Evolutionary conservation across 371 early-diverging fungal species (phyloP), one percentile per base, ranked within the genome.

Genomic region (Mucor sp.): DNA sequence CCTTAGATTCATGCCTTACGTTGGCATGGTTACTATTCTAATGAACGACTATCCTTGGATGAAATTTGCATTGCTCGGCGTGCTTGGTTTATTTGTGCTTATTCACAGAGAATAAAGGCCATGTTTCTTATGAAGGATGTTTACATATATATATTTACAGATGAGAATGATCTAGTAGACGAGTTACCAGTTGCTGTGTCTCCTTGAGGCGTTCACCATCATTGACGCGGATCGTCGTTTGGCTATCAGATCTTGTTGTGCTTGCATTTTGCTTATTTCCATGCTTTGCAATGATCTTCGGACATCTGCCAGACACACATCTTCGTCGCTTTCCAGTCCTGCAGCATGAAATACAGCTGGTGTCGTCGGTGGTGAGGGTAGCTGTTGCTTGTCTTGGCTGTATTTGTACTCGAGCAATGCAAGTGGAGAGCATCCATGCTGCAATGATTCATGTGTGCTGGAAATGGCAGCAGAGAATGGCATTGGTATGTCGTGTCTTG

Each of bases 21-120:
- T 98, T 37, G 99, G 99, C 61, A 95, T 97, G 94, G 89, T 97
- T 32, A 99, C 99, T 8, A 98, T 99, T 63, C 62, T 93, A 41
- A 91, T 98, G 89, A 97, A 95, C 72, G 97, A 97, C 70, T 95
- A 94, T 65, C 97, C 98, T 66, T 89, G 94, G 79, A 77, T 95
- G 37, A 97, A 97, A 75, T 86, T 81, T 63, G 91, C 87, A 0
- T 77, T 97, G 37, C 75, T 97, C 59, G 94, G 89, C 21, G 85
- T 88, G 2, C 77, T 97, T 62, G 94, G 92, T 23, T 66, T 96
- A 28, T 85, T 89, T 74, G 90, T 88, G 41, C 81, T 93, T 58
- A 66, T 87, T 32, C 83, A 84, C 63, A 74, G 86, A 70, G 89
- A 88, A 74, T 86, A 74, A 79, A 59, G 19, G 62, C 28, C 33